Conservation (phyloP, 805 yeast species). For the Saccharomycopsis guyanensis region DNA sequence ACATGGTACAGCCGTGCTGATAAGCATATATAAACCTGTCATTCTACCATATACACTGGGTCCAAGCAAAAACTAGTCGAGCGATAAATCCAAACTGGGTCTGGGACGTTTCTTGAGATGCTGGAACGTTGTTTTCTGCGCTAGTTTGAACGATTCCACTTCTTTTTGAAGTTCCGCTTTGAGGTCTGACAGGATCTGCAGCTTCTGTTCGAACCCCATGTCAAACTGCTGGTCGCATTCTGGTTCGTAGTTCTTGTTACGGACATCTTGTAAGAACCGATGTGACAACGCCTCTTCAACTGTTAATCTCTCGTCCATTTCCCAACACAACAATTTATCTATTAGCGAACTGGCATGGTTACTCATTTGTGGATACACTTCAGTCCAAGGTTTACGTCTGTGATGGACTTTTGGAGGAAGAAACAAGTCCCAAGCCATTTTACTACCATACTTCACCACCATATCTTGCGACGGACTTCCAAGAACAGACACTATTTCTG, state of each 20-base stretch:
- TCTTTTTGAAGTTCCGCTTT: slow-evolving; percentile 44
- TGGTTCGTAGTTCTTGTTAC: slow-evolving; percentile 52
- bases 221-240: slow-evolving; percentile 45
- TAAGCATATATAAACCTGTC: too few species aligned
- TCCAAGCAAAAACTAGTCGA: too few species aligned
- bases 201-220: slow-evolving; percentile 53
- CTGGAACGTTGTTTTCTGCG: too few species aligned
- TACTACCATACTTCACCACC: slow-evolving; percentile 37
- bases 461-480: slow-evolving; percentile 60
- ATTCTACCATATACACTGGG: too few species aligned
- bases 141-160: slow-evolving; percentile 41
- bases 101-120: too few species aligned
- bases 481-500: slow-evolving; percentile 56
- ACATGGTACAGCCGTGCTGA: too few species aligned
- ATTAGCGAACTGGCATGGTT: slow-evolving; percentile 45
- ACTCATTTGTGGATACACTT: slow-evolving; percentile 58
- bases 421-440: slow-evolving; percentile 40
- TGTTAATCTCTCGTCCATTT: slow-evolving; percentile 42
- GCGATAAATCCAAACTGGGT: too few species aligned
- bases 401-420: slow-evolving; percentile 37
- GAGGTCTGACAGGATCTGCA: slow-evolving; percentile 35
- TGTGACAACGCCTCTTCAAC: slow-evolving; percentile 54
- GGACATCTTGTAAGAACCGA: slow-evolving; percentile 43
- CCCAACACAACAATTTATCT: slow-evolving; percentile 55
- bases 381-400: slow-evolving; percentile 39